Base-by-base conservation (phyloP, 2,329 filamentous ascomycete genomes). In the Ascocoryne sarcoides region DNA sequence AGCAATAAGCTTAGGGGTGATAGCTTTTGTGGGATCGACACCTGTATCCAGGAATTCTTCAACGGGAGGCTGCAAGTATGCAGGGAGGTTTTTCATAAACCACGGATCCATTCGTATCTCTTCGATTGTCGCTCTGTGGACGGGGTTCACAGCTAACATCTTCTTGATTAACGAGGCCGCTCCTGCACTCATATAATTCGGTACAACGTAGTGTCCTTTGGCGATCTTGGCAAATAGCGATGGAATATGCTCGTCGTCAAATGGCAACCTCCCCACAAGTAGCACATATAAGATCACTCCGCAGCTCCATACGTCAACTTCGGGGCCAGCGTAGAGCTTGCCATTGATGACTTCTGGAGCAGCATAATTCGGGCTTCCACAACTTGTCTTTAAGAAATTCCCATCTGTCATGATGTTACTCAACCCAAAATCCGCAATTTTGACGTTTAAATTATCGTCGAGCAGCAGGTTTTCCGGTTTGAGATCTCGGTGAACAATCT, bases 321-420 rank as follows among this genome's bases (percentile, higher is more conserved):
- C 92, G 0, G 92, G 90, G 1, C 92, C 92, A 14, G 92, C 92
- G 60, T 98, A 98, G 40, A 96, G 71, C 70, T 96, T 98, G 17
- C 92, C 92, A 40, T 89, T 92, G 58, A 98, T 96, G 45, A 98
- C 92, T 62, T 98, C 92, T 5, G 92, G 92, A 1, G 92, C 92
- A 10, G 92, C 92, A 62, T 98, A 98, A 64, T 98, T 98, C 31
- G 92, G 92, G 59, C 90, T 96, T 39, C 92, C 92, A 57, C 92
- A 98, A 61, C 89, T 96, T 1, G 92, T 98, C 68, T 95, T 96
- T 56, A 98, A 76, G 60, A 98, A 98, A 62, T 98, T 98, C 18
- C 92, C 92, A 60, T 98, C 92, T 0, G 92, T 96, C 92, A 98
- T 98, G 66, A 98, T 98, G 61, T 98, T 98, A 69, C 90, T 96